Conservation (phyloP, 2,329 filamentous ascomycete species). For the Phaeomoniella chlamydospora region DNA sequence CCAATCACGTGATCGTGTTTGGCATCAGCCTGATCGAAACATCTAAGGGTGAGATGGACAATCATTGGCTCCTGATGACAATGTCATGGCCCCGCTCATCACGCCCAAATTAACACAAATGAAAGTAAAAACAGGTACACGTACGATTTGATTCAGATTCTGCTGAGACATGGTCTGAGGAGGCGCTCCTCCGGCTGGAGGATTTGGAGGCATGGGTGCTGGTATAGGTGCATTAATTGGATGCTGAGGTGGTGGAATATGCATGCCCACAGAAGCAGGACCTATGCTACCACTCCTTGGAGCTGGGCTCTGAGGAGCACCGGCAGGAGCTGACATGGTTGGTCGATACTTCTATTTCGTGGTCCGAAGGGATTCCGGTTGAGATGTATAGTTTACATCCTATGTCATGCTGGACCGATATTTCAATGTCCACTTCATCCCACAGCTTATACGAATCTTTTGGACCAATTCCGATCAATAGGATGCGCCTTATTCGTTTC, state of each 20-base stretch:
- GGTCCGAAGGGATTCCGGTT: too few species aligned
- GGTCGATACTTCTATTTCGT: conserved; percentile 1
- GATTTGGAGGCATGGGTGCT: conserved; percentile 16
- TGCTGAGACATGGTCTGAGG: conserved; percentile 54
- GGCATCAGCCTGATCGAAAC: neutral
- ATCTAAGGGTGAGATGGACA: neutral
- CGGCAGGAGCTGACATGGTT: conserved; percentile 1
- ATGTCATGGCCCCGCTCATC: neutral
- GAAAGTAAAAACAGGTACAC: conserved; percentile 19
- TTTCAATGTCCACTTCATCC: too few species aligned
- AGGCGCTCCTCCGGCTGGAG: conserved; percentile 12
- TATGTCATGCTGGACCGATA: neutral
- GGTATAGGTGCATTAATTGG: conserved; percentile 32
- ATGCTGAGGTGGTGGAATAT: conserved; percentile 30
- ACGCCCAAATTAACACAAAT: neutral
- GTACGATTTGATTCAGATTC: conserved; percentile 90
- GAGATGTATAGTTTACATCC: neutral
- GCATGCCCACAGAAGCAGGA: conserved; percentile 24
- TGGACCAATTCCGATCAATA: too few species aligned
- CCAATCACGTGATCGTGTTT: neutral
- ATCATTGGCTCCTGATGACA: neutral
- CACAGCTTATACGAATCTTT: too few species aligned
- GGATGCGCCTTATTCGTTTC: too few species aligned
- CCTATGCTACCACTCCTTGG: conserved; percentile 33
- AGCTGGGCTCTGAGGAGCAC: conserved; percentile 30